A percentile compares a stretch with the other conserved stretches of the same genome.
Conservation (phyloP, 2,329 filamentous ascomycete genomes). For the Fonsecaea pugnacius region DNA sequence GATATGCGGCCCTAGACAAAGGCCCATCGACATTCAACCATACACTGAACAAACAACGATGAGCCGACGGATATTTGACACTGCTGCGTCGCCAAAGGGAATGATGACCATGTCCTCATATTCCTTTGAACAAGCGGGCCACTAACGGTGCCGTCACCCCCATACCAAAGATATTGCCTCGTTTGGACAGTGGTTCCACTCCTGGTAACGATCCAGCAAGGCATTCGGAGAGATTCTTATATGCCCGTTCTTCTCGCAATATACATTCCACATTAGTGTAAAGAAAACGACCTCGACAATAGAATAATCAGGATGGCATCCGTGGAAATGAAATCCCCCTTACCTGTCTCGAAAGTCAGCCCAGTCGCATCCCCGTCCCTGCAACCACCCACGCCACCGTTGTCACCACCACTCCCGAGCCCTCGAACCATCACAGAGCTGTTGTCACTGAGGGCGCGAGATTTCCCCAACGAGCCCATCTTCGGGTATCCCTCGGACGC, state of each 20-base stretch:
- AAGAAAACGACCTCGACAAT: not conserved
- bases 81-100: not conserved
- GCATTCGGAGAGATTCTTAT: not conserved
- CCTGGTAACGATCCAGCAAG: not conserved
- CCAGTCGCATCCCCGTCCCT: slow-evolving; percentile 2
- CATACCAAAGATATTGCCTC: not conserved
- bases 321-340: not conserved
- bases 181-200: not conserved
- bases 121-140: not conserved
- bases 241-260: not conserved
- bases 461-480: slow-evolving; percentile 27
- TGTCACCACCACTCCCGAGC: slow-evolving; percentile 17
- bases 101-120: not conserved
- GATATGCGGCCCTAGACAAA: not conserved
- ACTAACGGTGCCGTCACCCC: not conserved
- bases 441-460: slow-evolving; percentile 26
- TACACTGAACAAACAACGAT: not conserved
- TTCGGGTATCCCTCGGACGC: slow-evolving; percentile 32
- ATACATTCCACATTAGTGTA: not conserved
- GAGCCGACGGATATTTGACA: not conserved
- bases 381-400: slow-evolving; percentile 22
- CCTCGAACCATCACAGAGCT: slow-evolving; percentile 33
- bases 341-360: slow-evolving; percentile 1
- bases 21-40: not conserved
- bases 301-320: not conserved